Evolutionary conservation across 106 monocot genomes (phyloP).

Genomic region (Allium cepa): DNA sequence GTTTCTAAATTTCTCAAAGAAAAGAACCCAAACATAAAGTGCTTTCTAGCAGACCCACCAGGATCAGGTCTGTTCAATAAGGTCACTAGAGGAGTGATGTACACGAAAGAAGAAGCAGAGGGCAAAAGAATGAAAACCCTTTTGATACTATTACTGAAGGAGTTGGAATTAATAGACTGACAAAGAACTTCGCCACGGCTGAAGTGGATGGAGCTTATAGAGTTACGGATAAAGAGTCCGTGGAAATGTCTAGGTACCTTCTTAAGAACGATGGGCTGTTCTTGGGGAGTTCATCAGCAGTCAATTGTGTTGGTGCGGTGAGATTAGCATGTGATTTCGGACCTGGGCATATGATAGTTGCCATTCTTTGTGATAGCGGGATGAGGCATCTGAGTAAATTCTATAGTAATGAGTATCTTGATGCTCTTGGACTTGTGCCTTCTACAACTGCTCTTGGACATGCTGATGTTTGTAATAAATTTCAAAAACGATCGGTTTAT

Average conservation of each 20-base stretch:
- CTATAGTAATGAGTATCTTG: slow-evolving; percentile 55
- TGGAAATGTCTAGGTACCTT: slow-evolving; percentile 97
- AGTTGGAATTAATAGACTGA: slow-evolving; percentile 91
- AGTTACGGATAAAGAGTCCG: slow-evolving; percentile 84
- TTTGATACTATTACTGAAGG: slow-evolving; percentile 98
- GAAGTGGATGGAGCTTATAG: slow-evolving; percentile 80
- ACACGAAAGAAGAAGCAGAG: slow-evolving; percentile 94
- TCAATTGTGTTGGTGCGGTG: slow-evolving; percentile 92
- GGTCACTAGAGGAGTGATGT: slow-evolving; percentile 97
- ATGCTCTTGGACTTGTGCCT: slow-evolving; percentile 55
- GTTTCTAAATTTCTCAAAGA: slow-evolving; percentile 90
- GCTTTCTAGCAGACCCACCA: slow-evolving; percentile 87
- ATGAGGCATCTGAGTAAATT: slow-evolving; percentile 98
- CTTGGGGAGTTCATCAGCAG: slow-evolving; percentile 90
- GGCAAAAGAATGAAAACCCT: slow-evolving; percentile 89
- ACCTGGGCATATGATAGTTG: slow-evolving; percentile 85
- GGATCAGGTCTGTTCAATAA: slow-evolving; percentile 98
- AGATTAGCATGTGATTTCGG: slow-evolving; percentile 56
- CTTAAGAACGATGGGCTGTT: slow-evolving; percentile 86
- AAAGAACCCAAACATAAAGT: slow-evolving; percentile 74
- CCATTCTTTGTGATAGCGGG: slow-evolving; percentile 88
- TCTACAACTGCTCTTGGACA: slow-evolving; percentile 38
- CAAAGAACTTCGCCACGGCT: slow-evolving; percentile 86
- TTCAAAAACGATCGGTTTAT: too few species aligned
- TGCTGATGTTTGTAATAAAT: too few species aligned